Percentiles rank a stretch among this genome's conserved stretches.
Conservation (phyloP, 2,329 filamentous ascomycete genomes). For the Monosporascus cannonballus region DNA sequence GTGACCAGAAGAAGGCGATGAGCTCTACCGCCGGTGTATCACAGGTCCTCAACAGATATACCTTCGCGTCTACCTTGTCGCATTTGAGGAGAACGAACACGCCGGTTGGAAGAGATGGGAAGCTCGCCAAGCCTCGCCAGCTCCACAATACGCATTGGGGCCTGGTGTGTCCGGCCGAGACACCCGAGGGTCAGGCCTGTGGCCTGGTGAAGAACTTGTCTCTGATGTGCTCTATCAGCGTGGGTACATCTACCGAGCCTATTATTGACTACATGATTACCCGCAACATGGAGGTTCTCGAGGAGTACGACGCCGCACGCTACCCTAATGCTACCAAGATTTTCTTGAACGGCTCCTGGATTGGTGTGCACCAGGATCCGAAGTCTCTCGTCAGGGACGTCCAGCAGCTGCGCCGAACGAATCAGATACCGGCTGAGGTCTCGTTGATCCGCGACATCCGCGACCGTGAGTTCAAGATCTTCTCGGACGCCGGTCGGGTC, state of each 20-base stretch:
- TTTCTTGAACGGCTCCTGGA: conserved; percentile 97
- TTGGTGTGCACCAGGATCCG: conserved; percentile 88
- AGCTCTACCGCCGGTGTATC: conserved; percentile 95
- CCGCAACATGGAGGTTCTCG: conserved; percentile 90
- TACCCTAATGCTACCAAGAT: conserved; percentile 95
- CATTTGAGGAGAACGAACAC: conserved; percentile 97
- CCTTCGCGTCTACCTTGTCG: conserved; percentile 91
- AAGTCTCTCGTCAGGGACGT: conserved; percentile 77
- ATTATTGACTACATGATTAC: conserved; percentile 95
- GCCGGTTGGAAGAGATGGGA: conserved; percentile 93
- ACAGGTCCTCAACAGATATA: conserved; percentile 96
- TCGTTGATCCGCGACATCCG: conserved; percentile 94
- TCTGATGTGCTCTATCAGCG: conserved; percentile 96
- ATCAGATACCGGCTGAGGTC: conserved; percentile 84
- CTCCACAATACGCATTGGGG: conserved; percentile 99
- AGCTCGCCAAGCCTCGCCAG: conserved; percentile 95
- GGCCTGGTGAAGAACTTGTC: conserved; percentile 97
- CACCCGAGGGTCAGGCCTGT: conserved; percentile 96
- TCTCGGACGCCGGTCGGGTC: conserved; percentile 92
- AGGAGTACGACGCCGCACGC: conserved; percentile 83
- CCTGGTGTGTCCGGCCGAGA: conserved; percentile 93
- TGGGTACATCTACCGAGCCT: conserved; percentile 84
- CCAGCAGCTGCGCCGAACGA: conserved; percentile 69
- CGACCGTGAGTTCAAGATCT: conserved; percentile 97
- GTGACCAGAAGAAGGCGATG: conserved; percentile 97